A percentile compares a stretch with the other conserved stretches of the same genome.
These are phyloP conservation scores for Phytophthora agathidicida DNA, from an alignment of 352 stramenopile genomes.

Conservation along the genomic window DNA sequence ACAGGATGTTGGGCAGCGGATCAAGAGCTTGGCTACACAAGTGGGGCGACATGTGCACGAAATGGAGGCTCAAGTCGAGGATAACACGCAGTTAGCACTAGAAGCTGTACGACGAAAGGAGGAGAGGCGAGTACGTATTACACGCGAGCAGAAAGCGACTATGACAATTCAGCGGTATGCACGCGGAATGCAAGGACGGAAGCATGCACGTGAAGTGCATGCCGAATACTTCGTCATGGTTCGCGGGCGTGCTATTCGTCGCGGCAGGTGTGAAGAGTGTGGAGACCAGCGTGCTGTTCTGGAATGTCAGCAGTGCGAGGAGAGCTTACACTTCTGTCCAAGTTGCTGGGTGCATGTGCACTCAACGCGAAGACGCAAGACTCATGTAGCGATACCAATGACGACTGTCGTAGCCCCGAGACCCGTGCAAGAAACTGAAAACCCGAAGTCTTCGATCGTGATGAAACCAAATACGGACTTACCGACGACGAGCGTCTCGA, in stretches of 20 bases:
- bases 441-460: background rate
- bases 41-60: constrained; percentile 48
- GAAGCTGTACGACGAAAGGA: constrained; percentile 33
- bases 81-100: constrained; percentile 62
- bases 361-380: constrained; percentile 55
- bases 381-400: constrained; percentile 73
- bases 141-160: constrained; percentile 44
- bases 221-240: constrained; percentile 78
- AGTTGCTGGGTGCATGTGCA: constrained; percentile 80
- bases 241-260: constrained; percentile 66
- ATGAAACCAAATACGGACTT: background rate
- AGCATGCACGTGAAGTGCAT: constrained; percentile 45
- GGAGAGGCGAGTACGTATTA: constrained; percentile 36
- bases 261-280: constrained; percentile 77
- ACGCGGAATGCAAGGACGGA: constrained; percentile 48
- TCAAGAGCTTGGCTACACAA: constrained; percentile 19
- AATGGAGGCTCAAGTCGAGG: constrained; percentile 61
- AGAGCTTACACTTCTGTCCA: constrained; percentile 74
- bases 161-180: constrained; percentile 59
- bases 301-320: constrained; percentile 68
- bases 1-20: constrained; percentile 30
- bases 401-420: constrained; percentile 10
- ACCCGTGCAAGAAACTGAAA: background rate
- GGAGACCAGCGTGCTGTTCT: constrained; percentile 70
- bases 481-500: no score